Conservation (phyloP, 306 rosid genomes). For the Rosa lucieae region DNA sequence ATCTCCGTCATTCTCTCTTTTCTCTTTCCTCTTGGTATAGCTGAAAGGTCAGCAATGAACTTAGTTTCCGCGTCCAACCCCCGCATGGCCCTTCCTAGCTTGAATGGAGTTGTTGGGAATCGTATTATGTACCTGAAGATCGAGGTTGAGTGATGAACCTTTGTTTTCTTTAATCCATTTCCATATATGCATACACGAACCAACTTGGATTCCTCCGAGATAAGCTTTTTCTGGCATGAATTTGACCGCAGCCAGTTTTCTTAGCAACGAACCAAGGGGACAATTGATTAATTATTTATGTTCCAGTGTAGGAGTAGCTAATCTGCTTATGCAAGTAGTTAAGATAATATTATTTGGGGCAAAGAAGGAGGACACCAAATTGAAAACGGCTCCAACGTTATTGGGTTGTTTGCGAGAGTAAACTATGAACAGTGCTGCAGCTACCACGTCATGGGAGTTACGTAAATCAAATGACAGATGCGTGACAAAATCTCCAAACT, state of each 20-base stretch:
- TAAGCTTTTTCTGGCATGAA: background rate
- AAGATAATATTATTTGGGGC: background rate
- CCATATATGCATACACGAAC: background rate
- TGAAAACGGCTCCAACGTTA: background rate
- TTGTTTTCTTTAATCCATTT: background rate
- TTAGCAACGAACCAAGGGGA: background rate
- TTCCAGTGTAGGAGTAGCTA: background rate
- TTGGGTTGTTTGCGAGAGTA: background rate
- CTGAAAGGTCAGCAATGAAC: conserved; percentile 5
- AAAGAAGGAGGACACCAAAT: background rate
- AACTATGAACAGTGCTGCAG: background rate
- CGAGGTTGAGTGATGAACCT: background rate
- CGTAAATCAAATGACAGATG: no score
- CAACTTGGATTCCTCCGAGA: background rate
- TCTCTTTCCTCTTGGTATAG: background rate
- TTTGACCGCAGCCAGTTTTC: background rate
- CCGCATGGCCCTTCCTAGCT: background rate
- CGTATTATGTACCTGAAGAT: background rate
- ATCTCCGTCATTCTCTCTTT: no score
- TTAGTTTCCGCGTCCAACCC: background rate
- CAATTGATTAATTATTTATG: background rate
- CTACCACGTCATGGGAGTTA: no score
- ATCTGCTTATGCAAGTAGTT: background rate
- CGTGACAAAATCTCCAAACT: background rate
- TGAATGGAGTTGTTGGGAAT: background rate